Evolutionary conservation across 2,329 filamentous ascomycete genomes (phyloP).

Genomic region (Lecanosticta acicola): DNA sequence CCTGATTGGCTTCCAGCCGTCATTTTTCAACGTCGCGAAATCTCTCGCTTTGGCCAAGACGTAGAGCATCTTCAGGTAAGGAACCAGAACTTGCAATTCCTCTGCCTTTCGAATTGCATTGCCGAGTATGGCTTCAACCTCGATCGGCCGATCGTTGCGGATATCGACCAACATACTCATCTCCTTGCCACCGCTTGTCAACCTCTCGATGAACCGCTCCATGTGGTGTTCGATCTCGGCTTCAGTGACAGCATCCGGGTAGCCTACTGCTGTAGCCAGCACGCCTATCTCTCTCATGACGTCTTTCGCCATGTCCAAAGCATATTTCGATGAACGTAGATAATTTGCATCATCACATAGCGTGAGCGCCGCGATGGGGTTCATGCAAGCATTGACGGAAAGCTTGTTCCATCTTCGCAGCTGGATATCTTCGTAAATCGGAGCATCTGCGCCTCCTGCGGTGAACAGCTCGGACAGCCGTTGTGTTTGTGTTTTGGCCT

Average conservation of each 20-base stretch:
- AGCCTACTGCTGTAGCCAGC: constrained; percentile 39
- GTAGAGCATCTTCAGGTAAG: constrained; percentile 40
- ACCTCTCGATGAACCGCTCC: constrained; percentile 35
- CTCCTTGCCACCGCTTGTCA: constrained; percentile 40
- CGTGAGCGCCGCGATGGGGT: constrained; percentile 54
- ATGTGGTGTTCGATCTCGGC: constrained; percentile 39
- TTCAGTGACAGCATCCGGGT: constrained; percentile 32
- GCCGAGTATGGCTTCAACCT: constrained; percentile 47
- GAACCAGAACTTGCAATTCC: constrained; percentile 35
- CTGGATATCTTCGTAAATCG: constrained; percentile 52
- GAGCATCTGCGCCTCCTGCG: constrained; percentile 42
- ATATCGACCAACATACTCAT: constrained; percentile 49
- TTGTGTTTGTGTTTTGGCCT: constrained; percentile 6
- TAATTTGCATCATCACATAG: constrained; percentile 50
- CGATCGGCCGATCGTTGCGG: constrained; percentile 38
- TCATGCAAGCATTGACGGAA: constrained; percentile 56
- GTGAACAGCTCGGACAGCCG: constrained; percentile 21
- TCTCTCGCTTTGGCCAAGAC: constrained; percentile 36
- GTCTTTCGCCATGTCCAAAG: constrained; percentile 35
- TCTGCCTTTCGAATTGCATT: constrained; percentile 41
- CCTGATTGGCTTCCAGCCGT: constrained; percentile 16
- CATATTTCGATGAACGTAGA: constrained; percentile 39
- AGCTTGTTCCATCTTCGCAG: constrained; percentile 56
- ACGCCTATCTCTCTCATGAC: constrained; percentile 44
- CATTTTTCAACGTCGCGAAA: constrained; percentile 13